Evolutionary conservation across 2,329 filamentous ascomycete genomes (phyloP).

Genomic region (Huntiella omanensis): DNA sequence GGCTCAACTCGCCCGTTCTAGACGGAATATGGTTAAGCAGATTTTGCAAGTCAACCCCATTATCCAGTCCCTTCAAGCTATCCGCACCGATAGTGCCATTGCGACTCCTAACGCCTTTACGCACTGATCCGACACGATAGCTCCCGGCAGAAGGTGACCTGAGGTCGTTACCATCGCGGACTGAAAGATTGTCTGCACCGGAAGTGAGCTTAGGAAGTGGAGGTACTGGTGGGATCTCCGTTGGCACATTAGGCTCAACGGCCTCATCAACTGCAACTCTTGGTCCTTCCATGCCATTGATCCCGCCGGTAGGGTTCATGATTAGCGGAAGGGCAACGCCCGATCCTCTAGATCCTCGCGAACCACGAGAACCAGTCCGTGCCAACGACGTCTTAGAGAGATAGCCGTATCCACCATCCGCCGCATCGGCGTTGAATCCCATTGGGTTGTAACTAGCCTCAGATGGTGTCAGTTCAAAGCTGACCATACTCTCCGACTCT

Average conservation of each 20-base stretch:
- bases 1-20: constrained; percentile 24
- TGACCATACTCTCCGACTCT: constrained; percentile 47
- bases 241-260: constrained; percentile 16
- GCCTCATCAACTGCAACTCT: constrained; percentile 15
- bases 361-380: constrained; percentile 17
- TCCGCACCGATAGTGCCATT: constrained; percentile 5
- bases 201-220: constrained; percentile 26
- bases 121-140: not conserved
- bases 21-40: constrained; percentile 33
- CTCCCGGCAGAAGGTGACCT: constrained; percentile 7
- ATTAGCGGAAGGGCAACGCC: constrained; percentile 18
- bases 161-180: not conserved
- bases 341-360: constrained; percentile 10
- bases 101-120: constrained; percentile 6
- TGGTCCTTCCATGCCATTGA: constrained; percentile 4
- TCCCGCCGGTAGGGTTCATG: constrained; percentile 21
- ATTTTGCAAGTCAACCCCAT: constrained; percentile 27
- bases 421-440: constrained; percentile 12
- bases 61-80: not conserved
- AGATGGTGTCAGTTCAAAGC: constrained; percentile 48
- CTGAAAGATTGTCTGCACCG: not conserved
- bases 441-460: constrained; percentile 42
- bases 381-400: constrained; percentile 17
- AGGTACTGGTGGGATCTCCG: constrained; percentile 36
- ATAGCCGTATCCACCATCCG: constrained; percentile 1